Evolutionary conservation across 495 filamentous ascomycete species (phyloP).

Genomic region (Podospora australis): DNA sequence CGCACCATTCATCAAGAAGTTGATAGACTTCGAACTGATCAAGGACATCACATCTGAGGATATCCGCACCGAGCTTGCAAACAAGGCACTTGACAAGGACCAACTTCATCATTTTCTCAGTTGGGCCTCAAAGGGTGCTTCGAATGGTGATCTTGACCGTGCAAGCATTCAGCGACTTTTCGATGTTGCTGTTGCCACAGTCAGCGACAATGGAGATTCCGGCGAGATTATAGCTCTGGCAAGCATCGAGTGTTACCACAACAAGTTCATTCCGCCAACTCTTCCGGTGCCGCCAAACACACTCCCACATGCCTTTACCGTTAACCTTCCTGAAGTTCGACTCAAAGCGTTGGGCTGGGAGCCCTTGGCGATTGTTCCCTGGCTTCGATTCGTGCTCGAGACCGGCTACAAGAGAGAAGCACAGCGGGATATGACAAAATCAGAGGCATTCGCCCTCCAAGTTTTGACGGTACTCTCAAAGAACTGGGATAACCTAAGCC

Average conservation of each 20-base stretch:
- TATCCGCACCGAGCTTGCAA: conserved; percentile 70
- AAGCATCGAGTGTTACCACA: conserved; percentile 67
- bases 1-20: conserved; percentile 63
- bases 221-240: conserved; percentile 68
- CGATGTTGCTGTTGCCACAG: conserved; percentile 71
- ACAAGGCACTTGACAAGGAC: conserved; percentile 63
- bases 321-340: conserved; percentile 47
- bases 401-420: conserved; percentile 39
- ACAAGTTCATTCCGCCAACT: conserved; percentile 69
- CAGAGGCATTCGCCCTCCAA: conserved; percentile 66
- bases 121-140: conserved; percentile 68
- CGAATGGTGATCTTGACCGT: conserved; percentile 59
- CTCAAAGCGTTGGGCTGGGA: conserved; percentile 77
- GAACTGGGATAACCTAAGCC: conserved; percentile 72
- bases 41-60: conserved; percentile 80
- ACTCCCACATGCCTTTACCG: conserved; percentile 72
- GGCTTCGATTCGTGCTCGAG: conserved; percentile 72
- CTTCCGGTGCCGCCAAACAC: conserved; percentile 77
- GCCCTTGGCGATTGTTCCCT: conserved; percentile 72
- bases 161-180: conserved; percentile 59
- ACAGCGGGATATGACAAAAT: conserved; percentile 54
- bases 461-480: conserved; percentile 79
- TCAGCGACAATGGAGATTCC: conserved; percentile 54
- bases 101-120: conserved; percentile 76
- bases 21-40: conserved; percentile 74